Percentiles rank a stretch among this genome's conserved stretches.
phyloP scores from a whole-genome alignment of 257 asterid species.

The Petrea volubilis region DNA sequence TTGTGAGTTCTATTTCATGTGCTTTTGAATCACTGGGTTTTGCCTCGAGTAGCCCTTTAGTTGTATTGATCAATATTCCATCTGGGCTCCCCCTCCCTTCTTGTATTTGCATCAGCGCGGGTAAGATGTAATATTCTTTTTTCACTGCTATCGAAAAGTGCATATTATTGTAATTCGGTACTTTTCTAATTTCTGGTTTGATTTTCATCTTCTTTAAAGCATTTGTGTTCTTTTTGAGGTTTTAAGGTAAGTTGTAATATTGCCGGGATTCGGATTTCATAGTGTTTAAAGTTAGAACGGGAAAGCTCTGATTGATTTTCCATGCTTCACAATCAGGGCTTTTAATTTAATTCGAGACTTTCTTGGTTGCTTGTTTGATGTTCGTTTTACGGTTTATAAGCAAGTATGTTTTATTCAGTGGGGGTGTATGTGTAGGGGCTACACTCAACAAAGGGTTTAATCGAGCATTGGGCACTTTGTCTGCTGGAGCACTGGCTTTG shows the following conservation, averaged over 20 bases:
- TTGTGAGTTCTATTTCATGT: background rate
- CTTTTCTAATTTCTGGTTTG: background rate
- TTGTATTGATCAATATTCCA: background rate
- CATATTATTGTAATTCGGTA: background rate
- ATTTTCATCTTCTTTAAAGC: background rate
- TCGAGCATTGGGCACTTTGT: conserved; percentile 83
- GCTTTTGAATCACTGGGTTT: background rate
- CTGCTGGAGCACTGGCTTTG: conserved; percentile 87
- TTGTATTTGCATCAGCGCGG: background rate
- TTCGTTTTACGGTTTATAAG: background rate
- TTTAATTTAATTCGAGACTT: background rate
- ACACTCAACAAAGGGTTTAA: conserved; percentile 88
- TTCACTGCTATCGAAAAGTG: background rate
- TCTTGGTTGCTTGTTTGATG: background rate
- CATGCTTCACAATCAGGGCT: conserved; percentile 1
- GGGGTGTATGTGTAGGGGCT: conserved; percentile 57
- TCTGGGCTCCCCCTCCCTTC: conserved; percentile 30
- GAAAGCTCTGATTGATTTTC: background rate
- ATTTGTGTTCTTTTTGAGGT: background rate
- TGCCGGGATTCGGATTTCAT: background rate
- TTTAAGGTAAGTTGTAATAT: background rate
- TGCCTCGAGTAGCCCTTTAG: background rate
- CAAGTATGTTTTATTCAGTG: conserved; percentile 1
- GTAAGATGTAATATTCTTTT: background rate
- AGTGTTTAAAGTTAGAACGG: background rate